Conservation (phyloP, 768 basidiomycete genomes). For the Phaffia tasmanica region DNA sequence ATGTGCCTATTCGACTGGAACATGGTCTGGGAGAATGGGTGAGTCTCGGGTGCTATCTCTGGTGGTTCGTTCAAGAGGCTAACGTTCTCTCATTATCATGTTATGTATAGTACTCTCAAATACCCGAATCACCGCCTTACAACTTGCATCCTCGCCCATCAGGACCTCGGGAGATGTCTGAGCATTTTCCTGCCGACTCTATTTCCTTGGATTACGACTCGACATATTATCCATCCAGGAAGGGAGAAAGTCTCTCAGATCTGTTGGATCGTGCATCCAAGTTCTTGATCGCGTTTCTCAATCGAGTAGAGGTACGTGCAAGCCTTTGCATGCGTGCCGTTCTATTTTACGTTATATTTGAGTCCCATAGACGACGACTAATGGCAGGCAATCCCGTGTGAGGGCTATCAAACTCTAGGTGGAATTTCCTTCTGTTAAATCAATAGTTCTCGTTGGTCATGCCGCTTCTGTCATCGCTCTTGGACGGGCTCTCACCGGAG, state of each 20-base stretch:
- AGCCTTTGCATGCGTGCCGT: slow-evolving; percentile 27
- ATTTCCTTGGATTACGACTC: slow-evolving; percentile 31
- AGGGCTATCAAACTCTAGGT: slow-evolving; percentile 25
- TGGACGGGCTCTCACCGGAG: slow-evolving; percentile 36
- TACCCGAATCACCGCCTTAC: slow-evolving; percentile 20
- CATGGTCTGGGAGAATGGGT: slow-evolving; percentile 38
- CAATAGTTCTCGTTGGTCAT: slow-evolving; percentile 36
- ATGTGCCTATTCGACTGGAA: slow-evolving; percentile 30
- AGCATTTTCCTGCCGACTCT: slow-evolving; percentile 30
- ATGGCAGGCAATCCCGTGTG: not conserved
- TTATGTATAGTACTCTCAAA: slow-evolving; percentile 34
- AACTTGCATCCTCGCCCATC: slow-evolving; percentile 36
- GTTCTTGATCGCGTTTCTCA: slow-evolving; percentile 21
- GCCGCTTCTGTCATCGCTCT: slow-evolving; percentile 36
- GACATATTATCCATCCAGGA: slow-evolving; percentile 35
- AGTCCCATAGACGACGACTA: not conserved
- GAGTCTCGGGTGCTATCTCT: slow-evolving; percentile 18
- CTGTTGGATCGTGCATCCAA: slow-evolving; percentile 8
- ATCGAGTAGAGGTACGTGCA: slow-evolving; percentile 19
- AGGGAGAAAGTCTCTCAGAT: slow-evolving; percentile 32
- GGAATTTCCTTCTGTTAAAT: slow-evolving; percentile 31
- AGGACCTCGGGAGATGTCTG: slow-evolving; percentile 24
- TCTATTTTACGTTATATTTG: slow-evolving; percentile 33
- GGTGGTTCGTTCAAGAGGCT: not conserved
- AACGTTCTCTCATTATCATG: not conserved